These are phyloP conservation scores for Coffea canephora DNA, from an alignment of 257 asterid genomes.

Conservation along the genomic window DNA sequence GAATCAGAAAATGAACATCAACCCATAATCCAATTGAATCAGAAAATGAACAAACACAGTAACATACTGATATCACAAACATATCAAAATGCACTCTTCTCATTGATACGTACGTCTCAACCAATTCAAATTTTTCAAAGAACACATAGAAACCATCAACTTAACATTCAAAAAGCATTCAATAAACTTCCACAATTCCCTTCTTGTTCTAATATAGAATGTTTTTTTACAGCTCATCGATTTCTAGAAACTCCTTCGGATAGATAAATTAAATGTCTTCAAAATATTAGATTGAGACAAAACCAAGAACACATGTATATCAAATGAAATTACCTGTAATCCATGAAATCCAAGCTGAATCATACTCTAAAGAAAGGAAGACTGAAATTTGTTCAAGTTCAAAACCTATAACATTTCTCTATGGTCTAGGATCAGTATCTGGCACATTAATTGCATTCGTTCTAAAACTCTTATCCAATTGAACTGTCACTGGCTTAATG, in stretches of 20 bases:
- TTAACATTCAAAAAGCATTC: neutral
- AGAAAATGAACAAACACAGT: no score
- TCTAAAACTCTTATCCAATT: slow-evolving; percentile 65
- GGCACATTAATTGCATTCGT: slow-evolving; percentile 85
- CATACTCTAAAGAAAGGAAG: slow-evolving; percentile 65
- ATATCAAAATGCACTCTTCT: no score
- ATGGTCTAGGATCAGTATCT: slow-evolving; percentile 76
- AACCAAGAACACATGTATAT: neutral
- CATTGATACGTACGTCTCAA: neutral
- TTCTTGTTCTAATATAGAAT: neutral
- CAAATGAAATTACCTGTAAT: slow-evolving; percentile 55
- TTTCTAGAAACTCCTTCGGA: neutral
- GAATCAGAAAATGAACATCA: neutral
- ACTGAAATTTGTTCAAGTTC: slow-evolving; percentile 84
- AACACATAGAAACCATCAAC: neutral
- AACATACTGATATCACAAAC: no score
- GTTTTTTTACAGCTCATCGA: neutral
- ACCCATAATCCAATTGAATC: neutral
- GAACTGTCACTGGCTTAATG: slow-evolving; percentile 76
- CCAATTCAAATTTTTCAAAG: neutral
- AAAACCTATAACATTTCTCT: slow-evolving; percentile 60
- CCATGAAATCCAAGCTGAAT: slow-evolving; percentile 95
- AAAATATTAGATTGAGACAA: neutral
- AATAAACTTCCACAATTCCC: neutral
- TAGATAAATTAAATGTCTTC: no score